phyloP scores from a whole-genome alignment of 352 stramenopile genomes.

The Lagenidium sp. region DNA sequence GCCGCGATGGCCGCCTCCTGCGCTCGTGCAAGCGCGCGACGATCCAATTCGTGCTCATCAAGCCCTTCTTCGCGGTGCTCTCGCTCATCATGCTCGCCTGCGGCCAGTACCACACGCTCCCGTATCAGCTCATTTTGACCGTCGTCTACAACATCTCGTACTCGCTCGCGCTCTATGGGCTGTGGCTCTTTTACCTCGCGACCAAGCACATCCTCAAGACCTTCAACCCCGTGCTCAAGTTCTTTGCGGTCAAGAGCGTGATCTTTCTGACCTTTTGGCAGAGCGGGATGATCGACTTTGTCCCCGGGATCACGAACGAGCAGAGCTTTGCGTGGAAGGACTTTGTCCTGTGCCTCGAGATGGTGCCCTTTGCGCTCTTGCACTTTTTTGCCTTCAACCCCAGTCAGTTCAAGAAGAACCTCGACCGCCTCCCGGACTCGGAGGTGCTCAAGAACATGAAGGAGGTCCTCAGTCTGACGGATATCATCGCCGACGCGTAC shows the following conservation, averaged over 20 bases:
- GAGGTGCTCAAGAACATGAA: constrained; percentile 87
- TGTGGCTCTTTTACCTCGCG: constrained; percentile 89
- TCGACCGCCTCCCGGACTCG: constrained; percentile 59
- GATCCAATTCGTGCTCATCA: constrained; percentile 90
- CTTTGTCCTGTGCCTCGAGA: constrained; percentile 86
- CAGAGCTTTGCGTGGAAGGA: constrained; percentile 88
- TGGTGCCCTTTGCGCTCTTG: constrained; percentile 77
- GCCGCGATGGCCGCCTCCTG: constrained; percentile 72
- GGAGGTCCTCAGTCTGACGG: constrained; percentile 72
- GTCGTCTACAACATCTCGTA: constrained; percentile 91
- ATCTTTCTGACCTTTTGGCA: constrained; percentile 94
- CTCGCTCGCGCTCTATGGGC: constrained; percentile 81
- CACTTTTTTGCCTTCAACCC: constrained; percentile 76
- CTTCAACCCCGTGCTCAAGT: constrained; percentile 88
- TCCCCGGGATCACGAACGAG: constrained; percentile 79
- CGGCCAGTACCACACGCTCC: constrained; percentile 63
- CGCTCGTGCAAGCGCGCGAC: constrained; percentile 86
- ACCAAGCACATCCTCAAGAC: constrained; percentile 79
- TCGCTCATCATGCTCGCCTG: constrained; percentile 75
- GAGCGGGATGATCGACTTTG: constrained; percentile 73
- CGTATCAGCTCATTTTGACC: constrained; percentile 74
- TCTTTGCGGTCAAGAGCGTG: constrained; percentile 89
- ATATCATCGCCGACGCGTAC: constrained; percentile 75
- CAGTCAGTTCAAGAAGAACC: constrained; percentile 75
- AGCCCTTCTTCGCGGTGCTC: constrained; percentile 82